Evolutionary conservation across 805 yeast genomes (phyloP), one percentile per base, ranked within the genome.

Genomic region (Ogataea pini): DNA sequence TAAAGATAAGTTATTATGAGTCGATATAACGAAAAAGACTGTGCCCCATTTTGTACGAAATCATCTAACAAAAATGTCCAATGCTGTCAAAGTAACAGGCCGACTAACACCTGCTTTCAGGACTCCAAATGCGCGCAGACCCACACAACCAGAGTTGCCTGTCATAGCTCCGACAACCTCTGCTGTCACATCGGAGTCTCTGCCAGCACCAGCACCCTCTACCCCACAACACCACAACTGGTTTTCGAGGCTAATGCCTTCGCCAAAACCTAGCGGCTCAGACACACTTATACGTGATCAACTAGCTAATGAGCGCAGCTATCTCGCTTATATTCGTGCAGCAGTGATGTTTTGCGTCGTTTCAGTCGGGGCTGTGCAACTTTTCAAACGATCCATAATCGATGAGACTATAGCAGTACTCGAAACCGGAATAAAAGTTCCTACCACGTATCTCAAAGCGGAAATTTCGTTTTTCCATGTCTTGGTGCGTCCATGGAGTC

Each of bases 251-350:
- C 37, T 46, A 4, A 27, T 24, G 10, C 42, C 44, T 27, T 31
- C 50, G 4, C 46, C 42, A 12, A 24, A 24, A 2, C 39, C 50
- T 3, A 73, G 70, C 45, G 71, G 71, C 50, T 64, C 68, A 32
- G 76, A 74, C 3, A 57, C 74, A 1, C 71, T 70, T n/a, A 72
- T 75, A 10, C 59, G 79, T 49, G 79, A 75, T 55, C 79, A 75
- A 46, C 50, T 76, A 60, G 80, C 81, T 18, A 77, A 76, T 50
- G 81, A 77, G 51, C 61, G 81, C 33, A 72, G 80, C 3, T 75
- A 68, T 47, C 60, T 77, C 16, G 79, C 81, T 0, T 76, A 78
- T 72, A 47, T 72, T 13, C 62, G 80, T 25, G 69, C 76, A 0
- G 64, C 73, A 0, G 52, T 74, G 17, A 66, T 72, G 34, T 69